phyloP scores from a whole-genome alignment of 2,329 filamentous ascomycete species.

The Colletotrichum camelliae region DNA sequence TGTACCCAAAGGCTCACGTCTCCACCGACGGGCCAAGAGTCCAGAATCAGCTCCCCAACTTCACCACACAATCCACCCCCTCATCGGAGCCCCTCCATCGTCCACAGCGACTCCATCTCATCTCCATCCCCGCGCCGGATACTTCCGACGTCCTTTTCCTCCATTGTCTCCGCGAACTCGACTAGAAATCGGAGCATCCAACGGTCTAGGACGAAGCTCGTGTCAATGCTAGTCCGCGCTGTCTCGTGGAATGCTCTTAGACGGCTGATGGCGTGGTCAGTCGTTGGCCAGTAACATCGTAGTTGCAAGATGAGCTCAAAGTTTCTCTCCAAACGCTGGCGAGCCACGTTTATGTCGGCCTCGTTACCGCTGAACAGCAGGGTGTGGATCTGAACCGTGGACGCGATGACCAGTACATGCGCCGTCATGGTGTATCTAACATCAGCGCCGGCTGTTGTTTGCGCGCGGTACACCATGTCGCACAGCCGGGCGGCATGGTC shows the following conservation, averaged over 20 bases:
- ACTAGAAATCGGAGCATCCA: conserved; percentile 46
- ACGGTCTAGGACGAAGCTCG: conserved; percentile 42
- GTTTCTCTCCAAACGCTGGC: conserved; percentile 44
- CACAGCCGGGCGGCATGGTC: conserved; percentile 41
- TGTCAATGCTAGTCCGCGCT: conserved; percentile 40
- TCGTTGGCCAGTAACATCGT: conserved; percentile 44
- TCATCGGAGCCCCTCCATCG: conserved; percentile 13
- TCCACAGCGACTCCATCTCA: conserved; percentile 25
- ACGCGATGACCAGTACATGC: conserved; percentile 51
- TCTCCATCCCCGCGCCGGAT: conserved; percentile 17
- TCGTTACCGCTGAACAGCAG: conserved; percentile 45
- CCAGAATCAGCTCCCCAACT: conserved; percentile 7
- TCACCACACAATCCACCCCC: conserved; percentile 7
- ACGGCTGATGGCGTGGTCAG: conserved; percentile 41
- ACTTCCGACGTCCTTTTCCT: conserved; percentile 27
- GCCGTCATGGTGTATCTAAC: conserved; percentile 49
- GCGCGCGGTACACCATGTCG: conserved; percentile 44
- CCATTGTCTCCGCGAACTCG: conserved; percentile 34
- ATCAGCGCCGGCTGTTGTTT: conserved; percentile 39
- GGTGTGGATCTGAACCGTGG: conserved; percentile 50
- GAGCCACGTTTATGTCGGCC: conserved; percentile 36
- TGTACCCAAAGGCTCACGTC: not conserved
- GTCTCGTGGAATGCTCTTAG: conserved; percentile 47
- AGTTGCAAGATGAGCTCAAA: conserved; percentile 47
- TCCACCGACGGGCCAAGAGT: conserved; percentile 11